A percentile compares a stretch with the other conserved stretches of the same genome.
These are phyloP conservation scores for Lichtheimia hyalospora DNA, from an alignment of 371 early-diverging fungal genomes.

Conservation along the genomic window DNA sequence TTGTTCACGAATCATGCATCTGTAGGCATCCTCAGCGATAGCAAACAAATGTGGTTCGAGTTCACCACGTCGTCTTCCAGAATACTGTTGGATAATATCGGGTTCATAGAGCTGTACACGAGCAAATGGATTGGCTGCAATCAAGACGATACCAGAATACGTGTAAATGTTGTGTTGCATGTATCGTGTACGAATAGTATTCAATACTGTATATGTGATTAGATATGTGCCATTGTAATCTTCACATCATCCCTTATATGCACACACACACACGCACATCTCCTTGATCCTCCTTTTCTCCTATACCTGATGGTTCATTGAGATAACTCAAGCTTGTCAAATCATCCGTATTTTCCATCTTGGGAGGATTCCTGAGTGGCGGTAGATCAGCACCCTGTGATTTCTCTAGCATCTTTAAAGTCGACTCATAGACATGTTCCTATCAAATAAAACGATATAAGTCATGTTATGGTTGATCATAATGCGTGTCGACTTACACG, in stretches of 20 bases:
- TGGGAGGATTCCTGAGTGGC: constrained; percentile 88
- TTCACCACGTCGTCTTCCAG: constrained; percentile 91
- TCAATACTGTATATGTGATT: constrained; percentile 59
- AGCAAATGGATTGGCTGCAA: constrained; percentile 98
- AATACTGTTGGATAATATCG: constrained; percentile 90
- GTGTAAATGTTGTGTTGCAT: constrained; percentile 94
- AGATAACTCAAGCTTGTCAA: constrained; percentile 88
- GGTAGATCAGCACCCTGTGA: constrained; percentile 73
- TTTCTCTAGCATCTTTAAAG: constrained; percentile 66
- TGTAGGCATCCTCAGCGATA: constrained; percentile 97
- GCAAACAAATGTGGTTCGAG: constrained; percentile 99
- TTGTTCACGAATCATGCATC: constrained; percentile 88
- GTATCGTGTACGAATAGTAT: constrained; percentile 88
- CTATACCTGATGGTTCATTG: constrained; percentile 85
- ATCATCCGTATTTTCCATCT: constrained; percentile 89
- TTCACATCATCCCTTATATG: too few species aligned
- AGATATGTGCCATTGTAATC: too few species aligned
- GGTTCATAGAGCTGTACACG: constrained; percentile 84
- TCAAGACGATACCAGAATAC: constrained; percentile 98
- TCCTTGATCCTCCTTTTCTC: background rate
- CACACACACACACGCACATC: background rate
- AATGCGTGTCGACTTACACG: constrained; percentile 31
- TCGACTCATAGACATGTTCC: constrained; percentile 43
- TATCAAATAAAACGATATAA: background rate
- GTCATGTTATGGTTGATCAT: too few species aligned